These are phyloP conservation scores for Cercospora beticola DNA, from an alignment of 2,329 filamentous ascomycete species.

Conservation along the genomic window DNA sequence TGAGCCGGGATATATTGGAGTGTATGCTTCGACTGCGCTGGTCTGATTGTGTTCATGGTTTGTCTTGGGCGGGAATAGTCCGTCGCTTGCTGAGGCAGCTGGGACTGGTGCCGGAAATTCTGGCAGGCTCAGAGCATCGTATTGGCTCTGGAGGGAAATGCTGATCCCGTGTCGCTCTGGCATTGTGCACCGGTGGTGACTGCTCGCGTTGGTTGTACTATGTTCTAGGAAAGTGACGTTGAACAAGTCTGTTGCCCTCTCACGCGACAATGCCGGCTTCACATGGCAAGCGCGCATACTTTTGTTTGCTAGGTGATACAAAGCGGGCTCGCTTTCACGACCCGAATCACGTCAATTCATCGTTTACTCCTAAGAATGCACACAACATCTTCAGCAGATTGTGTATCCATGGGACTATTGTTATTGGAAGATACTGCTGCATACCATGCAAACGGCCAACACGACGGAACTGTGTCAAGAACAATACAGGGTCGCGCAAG, in stretches of 20 bases:
- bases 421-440: not conserved
- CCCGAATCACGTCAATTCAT: not conserved
- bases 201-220: not conserved
- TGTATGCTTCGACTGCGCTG: conserved; percentile 19
- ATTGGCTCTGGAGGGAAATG: conserved; percentile 44
- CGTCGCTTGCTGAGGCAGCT: conserved; percentile 26
- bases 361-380: not conserved
- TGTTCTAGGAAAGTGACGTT: not conserved
- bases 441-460: not conserved
- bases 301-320: not conserved
- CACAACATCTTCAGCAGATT: not conserved
- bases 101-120: conserved; percentile 39
- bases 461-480: not conserved
- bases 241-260: not conserved
- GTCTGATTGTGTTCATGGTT: not conserved
- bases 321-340: not conserved
- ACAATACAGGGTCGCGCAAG: not conserved
- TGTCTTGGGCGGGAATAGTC: not conserved
- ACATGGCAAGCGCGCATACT: not conserved
- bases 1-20: conserved; percentile 22
- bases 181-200: conserved; percentile 26
- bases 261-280: not conserved
- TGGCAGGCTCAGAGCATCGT: conserved; percentile 42
- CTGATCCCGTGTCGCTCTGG: conserved; percentile 41
- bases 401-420: not conserved